phyloP scores from a whole-genome alignment of 768 basidiomycete species.

The Pulveroboletus sp. region DNA sequence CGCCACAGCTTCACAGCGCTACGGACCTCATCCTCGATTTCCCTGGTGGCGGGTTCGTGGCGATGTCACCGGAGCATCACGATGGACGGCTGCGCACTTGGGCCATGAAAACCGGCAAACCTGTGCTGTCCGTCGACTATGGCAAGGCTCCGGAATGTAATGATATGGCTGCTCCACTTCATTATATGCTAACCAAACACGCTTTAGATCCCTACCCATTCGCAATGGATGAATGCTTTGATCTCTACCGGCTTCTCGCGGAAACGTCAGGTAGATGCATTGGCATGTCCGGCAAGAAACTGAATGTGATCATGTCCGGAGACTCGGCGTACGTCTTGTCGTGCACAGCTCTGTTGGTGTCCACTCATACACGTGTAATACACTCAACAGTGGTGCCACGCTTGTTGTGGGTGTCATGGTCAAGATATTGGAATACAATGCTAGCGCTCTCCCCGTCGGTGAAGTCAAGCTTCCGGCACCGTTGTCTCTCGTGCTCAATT shows the following conservation, averaged over 20 bases:
- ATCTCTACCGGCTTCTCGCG: slow-evolving; percentile 78
- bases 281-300: slow-evolving; percentile 82
- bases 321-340: slow-evolving; percentile 88
- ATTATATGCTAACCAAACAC: not conserved
- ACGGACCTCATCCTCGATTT: slow-evolving; percentile 89
- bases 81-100: slow-evolving; percentile 89
- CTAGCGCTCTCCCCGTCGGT: slow-evolving; percentile 23
- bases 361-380: slow-evolving; percentile 12
- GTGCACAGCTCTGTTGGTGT: slow-evolving; percentile 1
- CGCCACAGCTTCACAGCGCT: slow-evolving; percentile 56
- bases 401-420: slow-evolving; percentile 82
- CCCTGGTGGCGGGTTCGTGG: slow-evolving; percentile 95
- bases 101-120: slow-evolving; percentile 75
- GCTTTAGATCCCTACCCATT: slow-evolving; percentile 90
- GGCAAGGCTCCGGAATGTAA: slow-evolving; percentile 96
- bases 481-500: slow-evolving; percentile 80
- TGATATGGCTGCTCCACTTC: slow-evolving; percentile 19
- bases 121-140: slow-evolving; percentile 87
- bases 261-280: slow-evolving; percentile 78
- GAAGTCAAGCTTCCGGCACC: slow-evolving; percentile 62
- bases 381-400: slow-evolving; percentile 70
- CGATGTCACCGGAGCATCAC: slow-evolving; percentile 95
- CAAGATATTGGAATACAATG: slow-evolving; percentile 72
- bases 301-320: slow-evolving; percentile 80
- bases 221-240: slow-evolving; percentile 93